These are phyloP conservation scores for Epichloe glyceriae DNA, from an alignment of 2,329 filamentous ascomycete genomes.

Conservation along the genomic window DNA sequence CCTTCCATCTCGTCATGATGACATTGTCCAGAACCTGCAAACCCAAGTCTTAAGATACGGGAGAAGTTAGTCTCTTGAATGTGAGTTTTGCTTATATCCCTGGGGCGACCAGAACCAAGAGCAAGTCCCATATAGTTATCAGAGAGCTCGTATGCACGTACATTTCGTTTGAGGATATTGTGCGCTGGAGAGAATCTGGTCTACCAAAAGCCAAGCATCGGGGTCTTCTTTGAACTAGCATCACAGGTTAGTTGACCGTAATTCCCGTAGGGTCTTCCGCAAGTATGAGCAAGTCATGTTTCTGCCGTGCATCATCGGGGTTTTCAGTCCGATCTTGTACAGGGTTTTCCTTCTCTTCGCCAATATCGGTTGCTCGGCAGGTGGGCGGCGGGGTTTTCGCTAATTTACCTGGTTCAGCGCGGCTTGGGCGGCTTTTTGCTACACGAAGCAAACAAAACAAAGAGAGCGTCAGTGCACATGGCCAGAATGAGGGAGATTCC, in stretches of 20 bases:
- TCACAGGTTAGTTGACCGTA: constrained; percentile 9
- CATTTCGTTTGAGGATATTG: constrained; percentile 95
- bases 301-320: not conserved
- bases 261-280: not conserved
- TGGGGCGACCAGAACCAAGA: not conserved
- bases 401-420: constrained; percentile 71
- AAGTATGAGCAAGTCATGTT: not conserved
- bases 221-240: constrained; percentile 94
- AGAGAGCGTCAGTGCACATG: constrained; percentile 22
- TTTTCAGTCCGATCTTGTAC: not conserved
- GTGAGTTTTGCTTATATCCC: not conserved
- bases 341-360: not conserved
- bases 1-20: constrained; percentile 98
- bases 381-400: not conserved
- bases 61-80: constrained; percentile 10
- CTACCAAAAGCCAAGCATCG: constrained; percentile 93
- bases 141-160: constrained; percentile 29
- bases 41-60: constrained; percentile 54
- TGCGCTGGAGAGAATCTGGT: constrained; percentile 89
- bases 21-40: constrained; percentile 96
- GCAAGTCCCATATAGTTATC: not conserved
- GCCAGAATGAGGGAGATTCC: not conserved
- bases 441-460: constrained; percentile 20
- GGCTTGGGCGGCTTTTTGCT: constrained; percentile 95
- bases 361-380: not conserved